phyloP scores from a whole-genome alignment of 139 green algal species.

The Chlorella sp. region DNA sequence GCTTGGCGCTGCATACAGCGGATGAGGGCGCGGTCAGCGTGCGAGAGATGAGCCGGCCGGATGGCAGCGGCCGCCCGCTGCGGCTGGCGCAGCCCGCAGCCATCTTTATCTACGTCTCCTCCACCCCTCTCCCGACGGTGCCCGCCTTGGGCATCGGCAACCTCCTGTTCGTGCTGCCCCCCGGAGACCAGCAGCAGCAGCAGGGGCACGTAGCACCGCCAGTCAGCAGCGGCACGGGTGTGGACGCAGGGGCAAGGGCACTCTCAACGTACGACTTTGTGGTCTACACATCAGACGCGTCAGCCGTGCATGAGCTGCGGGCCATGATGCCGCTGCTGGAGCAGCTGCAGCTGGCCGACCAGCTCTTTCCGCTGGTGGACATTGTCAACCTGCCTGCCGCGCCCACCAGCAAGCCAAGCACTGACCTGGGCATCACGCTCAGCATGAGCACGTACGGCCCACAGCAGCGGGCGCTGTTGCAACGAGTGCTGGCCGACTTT shows the following conservation, averaged over 20 bases:
- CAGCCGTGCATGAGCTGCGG: neutral
- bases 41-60: too few species aligned
- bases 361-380: neutral
- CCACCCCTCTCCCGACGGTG: neutral
- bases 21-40: too few species aligned
- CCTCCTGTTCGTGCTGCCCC: neutral
- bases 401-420: neutral
- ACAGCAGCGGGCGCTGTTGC: neutral
- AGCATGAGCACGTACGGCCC: neutral
- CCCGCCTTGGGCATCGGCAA: neutral
- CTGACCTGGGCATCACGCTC: neutral
- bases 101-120: neutral
- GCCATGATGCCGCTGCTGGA: neutral
- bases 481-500: neutral
- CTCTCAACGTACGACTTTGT: neutral
- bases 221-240: too few species aligned
- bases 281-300: neutral
- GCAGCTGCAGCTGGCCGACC: neutral
- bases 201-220: too few species aligned
- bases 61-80: too few species aligned
- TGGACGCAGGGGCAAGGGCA: too few species aligned
- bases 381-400: neutral
- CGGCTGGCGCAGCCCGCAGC: too few species aligned
- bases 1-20: too few species aligned
- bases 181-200: too few species aligned